These are phyloP conservation scores for Yamagishiella unicocca DNA, from an alignment of 139 green algal species.

Conservation along the genomic window DNA sequence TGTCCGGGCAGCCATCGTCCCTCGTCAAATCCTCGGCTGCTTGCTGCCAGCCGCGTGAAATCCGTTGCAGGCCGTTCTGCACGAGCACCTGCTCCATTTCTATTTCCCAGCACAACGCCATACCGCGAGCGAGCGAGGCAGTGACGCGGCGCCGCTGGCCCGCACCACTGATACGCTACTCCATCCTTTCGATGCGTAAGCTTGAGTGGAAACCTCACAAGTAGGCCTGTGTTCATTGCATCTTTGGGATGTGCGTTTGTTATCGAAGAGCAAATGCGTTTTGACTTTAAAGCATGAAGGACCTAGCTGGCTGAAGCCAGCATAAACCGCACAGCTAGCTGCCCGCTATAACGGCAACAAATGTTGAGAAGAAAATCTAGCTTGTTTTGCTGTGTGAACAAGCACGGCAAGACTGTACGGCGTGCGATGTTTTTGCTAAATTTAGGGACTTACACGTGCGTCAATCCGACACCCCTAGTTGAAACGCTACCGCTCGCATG, in stretches of 20 bases:
- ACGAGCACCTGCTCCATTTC: background rate
- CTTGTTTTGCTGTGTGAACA: no score
- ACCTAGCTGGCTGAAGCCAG: no score
- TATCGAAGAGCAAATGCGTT: no score
- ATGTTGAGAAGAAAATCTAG: no score
- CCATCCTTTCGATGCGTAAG: background rate
- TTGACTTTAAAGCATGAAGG: no score
- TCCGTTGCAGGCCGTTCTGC: slow-evolving; percentile 12
- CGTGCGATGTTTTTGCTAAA: no score
- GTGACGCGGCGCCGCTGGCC: slow-evolving; percentile 6
- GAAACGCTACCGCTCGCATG: no score
- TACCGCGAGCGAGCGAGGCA: slow-evolving; percentile 23
- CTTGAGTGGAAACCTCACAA: background rate
- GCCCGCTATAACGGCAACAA: no score
- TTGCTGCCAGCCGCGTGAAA: background rate
- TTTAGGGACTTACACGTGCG: no score
- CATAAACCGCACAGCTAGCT: no score
- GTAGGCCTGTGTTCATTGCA: slow-evolving; percentile 22
- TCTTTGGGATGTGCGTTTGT: background rate
- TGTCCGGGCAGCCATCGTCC: background rate
- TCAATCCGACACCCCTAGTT: no score
- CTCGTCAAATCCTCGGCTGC: slow-evolving; percentile 7
- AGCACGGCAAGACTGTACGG: no score
- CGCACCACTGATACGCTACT: background rate
- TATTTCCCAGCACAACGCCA: background rate